Conservation (phyloP, 176 grass and related monocot species). For the Chrysopogon serrulatus region DNA sequence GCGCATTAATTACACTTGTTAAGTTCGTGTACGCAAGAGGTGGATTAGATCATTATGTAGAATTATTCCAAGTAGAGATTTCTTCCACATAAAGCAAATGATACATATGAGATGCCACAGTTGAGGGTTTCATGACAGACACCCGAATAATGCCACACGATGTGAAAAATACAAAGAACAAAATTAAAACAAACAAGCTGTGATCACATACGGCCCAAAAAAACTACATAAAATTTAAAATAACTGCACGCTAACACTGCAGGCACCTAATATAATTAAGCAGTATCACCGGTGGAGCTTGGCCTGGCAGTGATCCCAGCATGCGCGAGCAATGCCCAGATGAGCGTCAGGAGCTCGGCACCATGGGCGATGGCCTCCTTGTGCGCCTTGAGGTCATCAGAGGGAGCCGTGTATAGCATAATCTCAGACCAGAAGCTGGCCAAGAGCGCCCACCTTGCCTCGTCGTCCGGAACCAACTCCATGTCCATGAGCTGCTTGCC, state of each 20-base stretch:
- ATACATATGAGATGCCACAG: no score
- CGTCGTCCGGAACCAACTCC: neutral
- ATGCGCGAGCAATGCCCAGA: neutral
- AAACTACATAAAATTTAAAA: no score
- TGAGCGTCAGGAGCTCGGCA: neutral
- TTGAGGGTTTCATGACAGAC: no score
- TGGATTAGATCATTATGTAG: no score
- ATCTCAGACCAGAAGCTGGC: constrained; percentile 1
- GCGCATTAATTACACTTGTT: no score
- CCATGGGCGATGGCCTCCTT: neutral
- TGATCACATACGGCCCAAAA: no score
- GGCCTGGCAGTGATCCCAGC: neutral
- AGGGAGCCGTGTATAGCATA: neutral
- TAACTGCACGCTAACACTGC: neutral
- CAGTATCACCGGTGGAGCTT: neutral
- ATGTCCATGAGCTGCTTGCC: neutral
- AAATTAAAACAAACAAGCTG: no score
- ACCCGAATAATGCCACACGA: no score
- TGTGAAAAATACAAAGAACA: no score
- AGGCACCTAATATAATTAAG: neutral
- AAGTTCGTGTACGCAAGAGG: no score
- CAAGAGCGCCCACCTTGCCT: neutral
- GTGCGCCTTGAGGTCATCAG: neutral
- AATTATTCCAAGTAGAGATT: no score
- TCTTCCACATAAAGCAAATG: no score